phyloP scores from a whole-genome alignment of 441 rosid species.

The Adansonia rubrostipa region DNA sequence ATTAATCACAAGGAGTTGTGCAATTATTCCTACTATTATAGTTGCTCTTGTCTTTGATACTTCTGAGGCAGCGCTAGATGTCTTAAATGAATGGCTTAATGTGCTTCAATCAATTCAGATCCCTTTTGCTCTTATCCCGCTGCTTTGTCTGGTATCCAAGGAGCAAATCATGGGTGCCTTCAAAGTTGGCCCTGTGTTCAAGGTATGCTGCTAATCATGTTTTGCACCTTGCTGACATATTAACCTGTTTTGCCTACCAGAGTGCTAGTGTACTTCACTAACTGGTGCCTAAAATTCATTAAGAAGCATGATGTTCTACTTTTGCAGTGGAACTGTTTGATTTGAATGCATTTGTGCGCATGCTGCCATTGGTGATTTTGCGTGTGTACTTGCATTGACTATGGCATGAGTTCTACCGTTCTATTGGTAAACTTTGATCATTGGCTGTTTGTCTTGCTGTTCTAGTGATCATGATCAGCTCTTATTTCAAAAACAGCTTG shows the following conservation, averaged over 20 bases:
- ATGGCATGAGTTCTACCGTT: neutral
- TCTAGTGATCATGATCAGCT: neutral
- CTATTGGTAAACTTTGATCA: conserved; percentile 1
- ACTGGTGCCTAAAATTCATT: neutral
- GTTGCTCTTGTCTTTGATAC: conserved; percentile 78
- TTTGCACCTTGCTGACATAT: conserved; percentile 3
- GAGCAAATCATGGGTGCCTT: conserved; percentile 81
- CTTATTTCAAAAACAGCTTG: neutral
- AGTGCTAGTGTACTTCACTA: neutral
- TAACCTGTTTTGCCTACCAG: neutral
- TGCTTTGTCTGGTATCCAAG: conserved; percentile 76
- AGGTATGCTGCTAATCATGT: conserved; percentile 48
- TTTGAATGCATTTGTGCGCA: neutral
- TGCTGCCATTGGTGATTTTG: no score
- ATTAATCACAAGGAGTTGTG: conserved; percentile 85
- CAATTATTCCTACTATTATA: conserved; percentile 76
- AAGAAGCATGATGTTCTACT: neutral
- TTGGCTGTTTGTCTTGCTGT: neutral
- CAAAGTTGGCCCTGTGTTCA: conserved; percentile 61
- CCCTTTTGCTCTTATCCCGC: conserved; percentile 87
- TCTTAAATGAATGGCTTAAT: conserved; percentile 87
- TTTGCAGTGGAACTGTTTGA: neutral
- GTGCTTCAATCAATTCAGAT: conserved; percentile 88
- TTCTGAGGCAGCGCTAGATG: conserved; percentile 65
- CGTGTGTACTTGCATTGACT: neutral